Base-by-base conservation (phyloP, 352 stramenopile species). In the Thalassiosira delicatula region DNA sequence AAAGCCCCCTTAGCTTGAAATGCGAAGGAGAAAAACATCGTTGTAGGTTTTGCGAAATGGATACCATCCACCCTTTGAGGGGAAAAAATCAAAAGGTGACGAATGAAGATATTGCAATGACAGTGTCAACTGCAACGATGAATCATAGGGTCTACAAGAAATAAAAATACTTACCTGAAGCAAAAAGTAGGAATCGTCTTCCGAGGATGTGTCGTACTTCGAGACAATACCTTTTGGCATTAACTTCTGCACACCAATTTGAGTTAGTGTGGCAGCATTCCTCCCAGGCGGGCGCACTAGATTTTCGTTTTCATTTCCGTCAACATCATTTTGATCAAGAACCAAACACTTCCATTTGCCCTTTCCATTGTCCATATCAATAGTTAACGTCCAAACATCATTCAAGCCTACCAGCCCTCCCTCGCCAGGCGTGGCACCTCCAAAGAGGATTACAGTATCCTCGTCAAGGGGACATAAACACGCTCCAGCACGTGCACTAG, bases 181-280 rank as follows among this genome's bases (percentile, higher is more conserved):
- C 40, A 92, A 70, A 74, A 86, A 91, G 30, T 80, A 80, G 42
- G 66, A 51, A 33, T 46, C 12, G 7, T 70, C 53, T n/a, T 70
- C 53, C 8, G 66, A 32, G 42, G 54, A 29, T n/a, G n/a, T 51
- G 32, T 68, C 21, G 1, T 12, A 14, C 19, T 73, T 63, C 65
- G 46, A 63, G 27, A 62, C 27, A 17, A 83, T 60, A 61, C 65
- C 32, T 14, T 63, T 46, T 30, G 68, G 76, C 23, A 83, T 30
- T 60, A 77, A 53, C 42, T 73, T 71, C 29, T 53, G 27, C 23
- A 40, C 44, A 37, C 76, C n/a, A 21, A 91, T 76, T 49, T 51
- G 25, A 11, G 42, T 86, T 12, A 93, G 78, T 21, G 81, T 85
- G 11, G 88, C 88, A 27, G 88, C 88, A 85, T 93, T 93, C 65